These are phyloP conservation scores for Spathaspora sp. DNA, from an alignment of 1,139 yeast genomes.

Conservation along the genomic window DNA sequence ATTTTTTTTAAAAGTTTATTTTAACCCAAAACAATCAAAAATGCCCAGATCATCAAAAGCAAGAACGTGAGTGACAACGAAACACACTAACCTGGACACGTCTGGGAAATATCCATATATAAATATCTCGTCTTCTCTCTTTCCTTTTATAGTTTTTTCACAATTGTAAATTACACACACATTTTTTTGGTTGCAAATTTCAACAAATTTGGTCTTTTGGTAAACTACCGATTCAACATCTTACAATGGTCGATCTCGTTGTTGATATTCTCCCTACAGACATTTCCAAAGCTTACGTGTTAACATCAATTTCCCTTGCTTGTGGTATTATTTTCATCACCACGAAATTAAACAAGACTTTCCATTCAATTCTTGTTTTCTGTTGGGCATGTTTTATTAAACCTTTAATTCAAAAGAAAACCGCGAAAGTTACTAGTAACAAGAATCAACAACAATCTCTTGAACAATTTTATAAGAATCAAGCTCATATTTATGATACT, in stretches of 20 bases:
- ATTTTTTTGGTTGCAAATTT: constrained; percentile 3
- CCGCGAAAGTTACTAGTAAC: constrained; percentile 12
- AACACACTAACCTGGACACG: neutral
- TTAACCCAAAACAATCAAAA: neutral
- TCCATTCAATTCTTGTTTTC: constrained; percentile 35
- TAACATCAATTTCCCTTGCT: constrained; percentile 18
- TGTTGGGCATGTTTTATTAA: constrained; percentile 65
- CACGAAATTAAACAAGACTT: constrained; percentile 24
- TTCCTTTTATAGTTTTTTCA: neutral
- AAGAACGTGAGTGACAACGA: neutral
- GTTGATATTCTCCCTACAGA: constrained; percentile 14
- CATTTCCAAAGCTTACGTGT: constrained; percentile 14
- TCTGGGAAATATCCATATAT: neutral
- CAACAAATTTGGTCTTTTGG: neutral
- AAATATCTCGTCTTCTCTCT: neutral
- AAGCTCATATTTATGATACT: constrained; percentile 71
- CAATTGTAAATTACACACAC: too few species aligned
- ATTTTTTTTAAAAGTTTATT: neutral
- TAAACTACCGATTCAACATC: neutral
- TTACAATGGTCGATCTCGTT: constrained; percentile 12
- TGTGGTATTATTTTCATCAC: constrained; percentile 16
- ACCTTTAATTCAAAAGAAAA: constrained; percentile 50
- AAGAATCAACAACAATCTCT: constrained; percentile 56
- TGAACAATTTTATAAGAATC: constrained; percentile 72
- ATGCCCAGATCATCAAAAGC: neutral